These are phyloP conservation scores for Fusarium fujikuroi DNA, from an alignment of 2,329 filamentous ascomycete genomes.

Conservation along the genomic window DNA sequence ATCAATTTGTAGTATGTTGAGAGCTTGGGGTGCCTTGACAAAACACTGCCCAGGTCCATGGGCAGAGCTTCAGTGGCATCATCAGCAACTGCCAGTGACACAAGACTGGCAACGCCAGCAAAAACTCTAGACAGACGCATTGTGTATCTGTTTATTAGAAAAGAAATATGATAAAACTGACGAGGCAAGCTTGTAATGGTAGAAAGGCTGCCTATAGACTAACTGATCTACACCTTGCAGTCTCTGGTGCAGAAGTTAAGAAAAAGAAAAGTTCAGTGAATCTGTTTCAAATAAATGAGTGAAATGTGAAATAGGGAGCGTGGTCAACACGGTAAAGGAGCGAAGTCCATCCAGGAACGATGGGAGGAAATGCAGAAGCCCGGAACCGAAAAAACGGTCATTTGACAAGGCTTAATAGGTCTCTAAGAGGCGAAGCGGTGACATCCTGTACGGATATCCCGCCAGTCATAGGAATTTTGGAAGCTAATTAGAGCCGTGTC, in stretches of 20 bases:
- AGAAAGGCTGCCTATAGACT: background rate
- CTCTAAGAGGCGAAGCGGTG: slow-evolving; percentile 4
- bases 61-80: slow-evolving; percentile 24
- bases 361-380: background rate
- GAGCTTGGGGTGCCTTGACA: slow-evolving; percentile 54
- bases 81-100: slow-evolving; percentile 27
- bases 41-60: slow-evolving; percentile 53
- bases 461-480: slow-evolving; percentile 4
- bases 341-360: slow-evolving; percentile 3
- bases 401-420: slow-evolving; percentile 14
- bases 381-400: background rate
- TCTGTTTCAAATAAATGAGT: slow-evolving; percentile 1
- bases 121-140: slow-evolving; percentile 36
- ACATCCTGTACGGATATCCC: slow-evolving; percentile 10
- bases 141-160: background rate
- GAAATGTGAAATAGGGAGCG: slow-evolving; percentile 11
- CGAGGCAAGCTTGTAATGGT: background rate
- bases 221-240: background rate
- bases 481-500: background rate
- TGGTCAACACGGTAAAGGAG: slow-evolving; percentile 25
- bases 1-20: slow-evolving; percentile 57
- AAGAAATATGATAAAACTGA: background rate
- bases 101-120: slow-evolving; percentile 38
- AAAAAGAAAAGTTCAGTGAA: background rate
- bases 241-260: background rate